Evolutionary conservation across 371 early-diverging fungal species (phyloP).

Genomic region (Mucor mucedo): DNA sequence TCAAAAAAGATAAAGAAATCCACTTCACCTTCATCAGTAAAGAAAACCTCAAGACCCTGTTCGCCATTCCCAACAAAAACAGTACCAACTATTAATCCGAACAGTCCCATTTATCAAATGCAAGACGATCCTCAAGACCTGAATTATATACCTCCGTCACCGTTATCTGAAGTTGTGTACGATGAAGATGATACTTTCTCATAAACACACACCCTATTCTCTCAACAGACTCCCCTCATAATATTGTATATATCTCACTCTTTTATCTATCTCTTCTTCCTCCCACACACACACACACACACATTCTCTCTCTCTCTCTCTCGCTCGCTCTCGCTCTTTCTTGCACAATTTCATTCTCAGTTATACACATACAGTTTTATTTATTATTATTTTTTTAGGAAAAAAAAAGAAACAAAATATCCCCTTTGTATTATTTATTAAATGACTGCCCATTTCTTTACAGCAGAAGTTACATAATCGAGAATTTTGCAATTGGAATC

Average conservation of each 20-base stretch:
- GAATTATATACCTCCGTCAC: constrained; percentile 31
- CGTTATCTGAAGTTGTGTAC: constrained; percentile 23
- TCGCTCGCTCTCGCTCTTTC: too few species aligned
- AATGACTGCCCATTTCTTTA: constrained; percentile 32
- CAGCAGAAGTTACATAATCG: constrained; percentile 28
- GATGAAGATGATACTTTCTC: constrained; percentile 15
- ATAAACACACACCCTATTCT: neutral
- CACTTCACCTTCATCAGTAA: neutral
- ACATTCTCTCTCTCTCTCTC: too few species aligned
- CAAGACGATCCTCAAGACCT: constrained; percentile 30
- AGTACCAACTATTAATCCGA: neutral
- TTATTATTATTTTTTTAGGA: neutral
- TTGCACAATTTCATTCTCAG: neutral
- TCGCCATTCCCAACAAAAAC: neutral
- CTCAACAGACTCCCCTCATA: neutral
- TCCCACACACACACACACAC: too few species aligned
- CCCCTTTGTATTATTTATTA: neutral
- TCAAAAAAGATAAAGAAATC: constrained; percentile 13
- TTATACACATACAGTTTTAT: neutral
- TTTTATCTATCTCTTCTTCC: too few species aligned
- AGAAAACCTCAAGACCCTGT: neutral
- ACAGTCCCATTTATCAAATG: constrained; percentile 20
- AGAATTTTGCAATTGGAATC: constrained; percentile 18
- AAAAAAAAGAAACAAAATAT: neutral
- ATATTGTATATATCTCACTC: constrained; percentile 2